Percentiles rank a stretch among this genome's conserved stretches.
Evolutionary conservation across 116 monocot species (phyloP).

Genomic region (Trichopus zeylanicus): DNA sequence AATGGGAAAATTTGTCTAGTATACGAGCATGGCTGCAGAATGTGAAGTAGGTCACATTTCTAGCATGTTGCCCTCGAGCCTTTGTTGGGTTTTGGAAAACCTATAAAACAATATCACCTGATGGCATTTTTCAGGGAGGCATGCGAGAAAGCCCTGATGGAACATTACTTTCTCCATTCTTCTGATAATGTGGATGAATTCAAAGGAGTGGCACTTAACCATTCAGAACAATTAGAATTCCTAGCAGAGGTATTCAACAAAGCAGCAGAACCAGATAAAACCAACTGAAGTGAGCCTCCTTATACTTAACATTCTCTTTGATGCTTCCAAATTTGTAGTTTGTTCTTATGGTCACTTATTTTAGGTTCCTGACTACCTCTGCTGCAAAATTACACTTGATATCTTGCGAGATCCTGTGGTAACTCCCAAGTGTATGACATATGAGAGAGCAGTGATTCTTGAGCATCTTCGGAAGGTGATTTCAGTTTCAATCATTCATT

Average conservation of each 20-base stretch:
- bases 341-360: not conserved
- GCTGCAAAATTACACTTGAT: constrained; percentile 91
- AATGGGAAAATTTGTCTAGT: constrained; percentile 69
- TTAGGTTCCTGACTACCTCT: constrained; percentile 87
- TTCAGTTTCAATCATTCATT: not conserved
- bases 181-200: constrained; percentile 13
- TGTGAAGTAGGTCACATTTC: constrained; percentile 45
- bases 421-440: constrained; percentile 82
- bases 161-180: constrained; percentile 30
- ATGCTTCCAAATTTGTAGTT: not conserved
- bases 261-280: constrained; percentile 32
- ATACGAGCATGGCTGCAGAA: constrained; percentile 37
- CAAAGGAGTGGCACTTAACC: constrained; percentile 17
- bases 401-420: constrained; percentile 86
- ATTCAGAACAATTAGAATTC: constrained; percentile 27
- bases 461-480: constrained; percentile 78
- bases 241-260: constrained; percentile 55
- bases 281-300: constrained; percentile 47
- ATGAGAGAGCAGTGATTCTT: constrained; percentile 69
- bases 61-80: not conserved
- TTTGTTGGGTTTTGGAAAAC: not conserved
- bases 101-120: not conserved
- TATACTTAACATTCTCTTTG: not conserved
- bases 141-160: constrained; percentile 60
- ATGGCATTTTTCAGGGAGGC: constrained; percentile 35